Conservation (phyloP, 78 protist species). For the Dictyostelium capitatum region DNA sequence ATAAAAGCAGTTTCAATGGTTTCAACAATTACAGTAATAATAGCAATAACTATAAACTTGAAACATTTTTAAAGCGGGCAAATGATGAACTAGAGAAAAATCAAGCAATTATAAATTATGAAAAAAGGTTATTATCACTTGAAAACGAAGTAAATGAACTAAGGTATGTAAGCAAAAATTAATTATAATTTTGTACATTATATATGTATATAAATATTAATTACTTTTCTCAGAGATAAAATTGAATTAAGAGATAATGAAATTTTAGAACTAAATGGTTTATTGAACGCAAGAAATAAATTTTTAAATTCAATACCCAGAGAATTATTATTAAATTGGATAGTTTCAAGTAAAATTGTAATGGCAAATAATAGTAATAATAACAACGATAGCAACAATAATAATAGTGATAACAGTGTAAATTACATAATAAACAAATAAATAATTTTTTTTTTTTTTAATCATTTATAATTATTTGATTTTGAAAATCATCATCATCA, state of each 20-base stretch:
- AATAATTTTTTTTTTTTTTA: too few species aligned
- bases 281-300: conserved; percentile 31
- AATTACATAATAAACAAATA: too few species aligned
- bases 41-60: not conserved
- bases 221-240: not conserved
- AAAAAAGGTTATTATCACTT: not conserved
- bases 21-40: too few species aligned
- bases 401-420: too few species aligned
- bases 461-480: too few species aligned
- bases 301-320: conserved; percentile 50
- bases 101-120: not conserved
- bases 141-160: not conserved
- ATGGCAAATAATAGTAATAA: not conserved
- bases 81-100: not conserved
- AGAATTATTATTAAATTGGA: conserved; percentile 55
- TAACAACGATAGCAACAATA: too few species aligned
- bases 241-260: conserved; percentile 48
- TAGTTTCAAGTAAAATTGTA: conserved; percentile 29
- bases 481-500: too few species aligned
- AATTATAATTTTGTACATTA: too few species aligned
- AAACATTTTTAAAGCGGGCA: not conserved
- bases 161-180: not conserved
- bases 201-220: too few species aligned
- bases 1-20: too few species aligned
- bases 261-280: conserved; percentile 23